Base-by-base conservation (phyloP, 2,329 filamentous ascomycete genomes). In the Dactylonectria macrodidyma region DNA sequence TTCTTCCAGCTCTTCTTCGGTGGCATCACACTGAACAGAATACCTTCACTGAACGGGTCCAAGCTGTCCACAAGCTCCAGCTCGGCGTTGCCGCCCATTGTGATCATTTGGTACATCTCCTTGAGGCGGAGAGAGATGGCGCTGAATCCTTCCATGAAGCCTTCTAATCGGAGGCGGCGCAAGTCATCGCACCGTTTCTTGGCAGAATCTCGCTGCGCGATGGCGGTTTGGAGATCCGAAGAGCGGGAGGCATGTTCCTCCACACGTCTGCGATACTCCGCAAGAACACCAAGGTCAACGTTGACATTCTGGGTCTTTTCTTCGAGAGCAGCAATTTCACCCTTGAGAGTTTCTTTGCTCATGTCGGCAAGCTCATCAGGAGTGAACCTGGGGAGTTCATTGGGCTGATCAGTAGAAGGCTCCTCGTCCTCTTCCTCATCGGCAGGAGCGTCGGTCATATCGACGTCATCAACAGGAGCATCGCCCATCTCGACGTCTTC, bases 61-160 rank as follows among this genome's bases (percentile, higher is more conserved):
- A 99, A 86, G 19, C 92, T 95, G 84, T 99, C 96, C 47, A 99
- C 96, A 26, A 99, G 90, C 81, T 99, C 97, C 12, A 99, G 89
- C 83, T 99, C 96, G 0, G 96, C 96, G 76, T 99, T 99, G 63
- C 96, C 96, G 69, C 96, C 96, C 95, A 99, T 98, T 24, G 96
- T 99, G 80, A 99, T 99, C 95, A 99, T 98, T 80, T 99, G 96
- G 84, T 99, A 99, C 96, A 99, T 99, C 79, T 99, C 96, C 85
- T 99, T 99, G 52, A 99, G 87, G 1, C 95, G 93, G 26, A 98
- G 87, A 1, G 95, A 98, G 81, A 99, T 99, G 70, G 90, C 92
- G 77, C 92, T 92, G 84, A 99, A 98, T 46, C 97, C 96, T 79
- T 97, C 94, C 95, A 98, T 98, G 88, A 99, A 99, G 41, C 96